Evolutionary conservation across 805 yeast genomes (phyloP).

Genomic region (Lachancea thermotolerans): DNA sequence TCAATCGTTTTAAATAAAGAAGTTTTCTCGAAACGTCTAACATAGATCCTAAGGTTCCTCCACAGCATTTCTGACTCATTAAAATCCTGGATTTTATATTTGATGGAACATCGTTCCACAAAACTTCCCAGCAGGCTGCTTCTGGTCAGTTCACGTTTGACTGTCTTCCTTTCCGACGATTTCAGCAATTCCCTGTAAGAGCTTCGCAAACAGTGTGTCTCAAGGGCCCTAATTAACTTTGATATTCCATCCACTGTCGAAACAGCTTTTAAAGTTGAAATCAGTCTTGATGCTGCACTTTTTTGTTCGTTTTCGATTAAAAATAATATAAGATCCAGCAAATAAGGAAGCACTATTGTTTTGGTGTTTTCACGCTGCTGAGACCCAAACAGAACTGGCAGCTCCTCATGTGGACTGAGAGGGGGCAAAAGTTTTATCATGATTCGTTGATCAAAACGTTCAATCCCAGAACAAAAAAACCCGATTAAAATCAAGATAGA

Average conservation of each 20-base stretch:
- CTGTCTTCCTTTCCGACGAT: not conserved
- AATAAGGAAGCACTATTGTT: not conserved
- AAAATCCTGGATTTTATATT: conserved; percentile 6
- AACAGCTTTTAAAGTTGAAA: conserved; percentile 6
- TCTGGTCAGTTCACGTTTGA: conserved; percentile 5
- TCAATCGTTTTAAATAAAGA: not conserved
- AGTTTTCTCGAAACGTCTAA: not conserved
- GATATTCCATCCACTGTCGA: conserved; percentile 4
- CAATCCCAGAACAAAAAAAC: conserved; percentile 13
- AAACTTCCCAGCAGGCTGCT: conserved; percentile 4
- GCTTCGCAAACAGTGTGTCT: conserved; percentile 3
- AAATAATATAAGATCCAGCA: conserved; percentile 2
- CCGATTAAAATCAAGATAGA: conserved; percentile 18
- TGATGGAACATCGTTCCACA: conserved; percentile 5
- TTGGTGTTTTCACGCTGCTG: not conserved
- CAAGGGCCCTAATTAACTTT: not conserved
- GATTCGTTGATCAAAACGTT: not conserved
- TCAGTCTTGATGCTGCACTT: conserved; percentile 3
- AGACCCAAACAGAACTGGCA: not conserved
- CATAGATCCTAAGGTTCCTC: conserved; percentile 5
- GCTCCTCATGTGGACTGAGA: not conserved
- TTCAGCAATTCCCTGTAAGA: conserved; percentile 1
- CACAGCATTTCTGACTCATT: conserved; percentile 10
- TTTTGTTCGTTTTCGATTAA: conserved; percentile 2
- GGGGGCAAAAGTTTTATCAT: conserved; percentile 5